Evolutionary conservation across 805 yeast genomes (phyloP), one percentile per base, ranked within the genome.

Genomic region (Vanderwaltozyma polyspora): DNA sequence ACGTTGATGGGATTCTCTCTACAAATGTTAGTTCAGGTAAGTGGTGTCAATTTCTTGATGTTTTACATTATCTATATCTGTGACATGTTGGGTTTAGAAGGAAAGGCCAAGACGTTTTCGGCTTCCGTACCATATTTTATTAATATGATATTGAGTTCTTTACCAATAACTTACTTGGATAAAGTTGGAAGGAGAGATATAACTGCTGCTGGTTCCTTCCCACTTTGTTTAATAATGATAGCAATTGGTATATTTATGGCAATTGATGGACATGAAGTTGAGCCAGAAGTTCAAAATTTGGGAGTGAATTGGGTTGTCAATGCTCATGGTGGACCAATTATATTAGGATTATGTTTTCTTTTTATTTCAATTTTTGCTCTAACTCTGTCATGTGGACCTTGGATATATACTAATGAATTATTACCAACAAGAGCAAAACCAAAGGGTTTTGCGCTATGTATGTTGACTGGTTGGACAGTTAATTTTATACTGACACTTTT

Each of bases 331-430:
- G 74, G 74, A 0, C 59, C 71, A 0, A 38, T 59, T 2, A 52
- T 66, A 1, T 43, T 74, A 28, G 70, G 72, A 0, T 45, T 71
- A 4, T 63, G 68, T 28, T 61, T 65, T 26, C 49, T 68, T 31
- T 54, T 67, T 31, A 66, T 67, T 18, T 66, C 73, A 3, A 55
- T 71, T 0, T 67, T 64, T 45, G 60, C 75, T 1, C 48, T 71
- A 1, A 60, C 72, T 1, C 51, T 73, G 11, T 54, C 67, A 1
- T 62, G 74, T 28, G 64, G 64, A 3, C 63, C 73, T 23, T 65
- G 70, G 70, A 48, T 72, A 15, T 72, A 69, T 44, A 61, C 70
- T 4, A 62, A 66, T 32, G 79, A 73, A 42, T 50, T 70, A 4
- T 62, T 73, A 28, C 71, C 72, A 0, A 51, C 51, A 1, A 52